Evolutionary conservation across 768 basidiomycete genomes (phyloP).

Genomic region (Tricholoma terreum): DNA sequence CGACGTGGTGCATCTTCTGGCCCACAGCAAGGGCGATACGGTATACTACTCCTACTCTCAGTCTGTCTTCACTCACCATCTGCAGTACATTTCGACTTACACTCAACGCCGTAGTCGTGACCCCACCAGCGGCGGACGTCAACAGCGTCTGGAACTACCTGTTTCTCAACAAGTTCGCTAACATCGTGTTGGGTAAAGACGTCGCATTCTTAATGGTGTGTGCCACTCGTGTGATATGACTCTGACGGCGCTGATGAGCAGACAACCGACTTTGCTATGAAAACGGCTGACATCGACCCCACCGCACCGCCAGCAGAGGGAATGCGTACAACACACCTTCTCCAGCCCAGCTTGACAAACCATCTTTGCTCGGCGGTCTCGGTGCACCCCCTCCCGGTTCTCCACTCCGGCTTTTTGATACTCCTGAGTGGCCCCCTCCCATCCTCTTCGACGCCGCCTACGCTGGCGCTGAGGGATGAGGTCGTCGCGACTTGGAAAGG

Average conservation of each 20-base stretch:
- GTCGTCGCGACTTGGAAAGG: constrained; percentile 4
- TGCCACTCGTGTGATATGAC: not conserved
- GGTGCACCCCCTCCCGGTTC: not conserved
- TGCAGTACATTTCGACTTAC: constrained; percentile 15
- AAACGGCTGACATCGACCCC: constrained; percentile 12
- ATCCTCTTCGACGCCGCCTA: constrained; percentile 19
- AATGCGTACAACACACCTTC: no score
- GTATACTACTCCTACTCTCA: constrained; percentile 6
- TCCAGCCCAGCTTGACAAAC: no score
- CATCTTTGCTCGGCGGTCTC: not conserved
- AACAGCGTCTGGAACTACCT: constrained; percentile 15
- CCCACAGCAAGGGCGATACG: constrained; percentile 16
- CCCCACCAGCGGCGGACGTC: constrained; percentile 8
- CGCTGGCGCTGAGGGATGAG: constrained; percentile 12
- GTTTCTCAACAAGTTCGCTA: constrained; percentile 10
- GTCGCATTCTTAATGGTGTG: constrained; percentile 17
- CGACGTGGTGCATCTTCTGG: no score
- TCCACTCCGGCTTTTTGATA: no score
- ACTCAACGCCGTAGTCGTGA: constrained; percentile 13
- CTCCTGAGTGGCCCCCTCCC: constrained; percentile 12
- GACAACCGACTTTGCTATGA: constrained; percentile 17
- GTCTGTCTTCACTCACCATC: no score
- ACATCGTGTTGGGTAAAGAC: constrained; percentile 11
- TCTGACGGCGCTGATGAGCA: constrained; percentile 2
- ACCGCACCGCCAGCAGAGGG: constrained; percentile 6